Evolutionary conservation across 2,329 filamentous ascomycete genomes (phyloP), one percentile per base, ranked within the genome.

Genomic region (Escovopsis sp.): DNA sequence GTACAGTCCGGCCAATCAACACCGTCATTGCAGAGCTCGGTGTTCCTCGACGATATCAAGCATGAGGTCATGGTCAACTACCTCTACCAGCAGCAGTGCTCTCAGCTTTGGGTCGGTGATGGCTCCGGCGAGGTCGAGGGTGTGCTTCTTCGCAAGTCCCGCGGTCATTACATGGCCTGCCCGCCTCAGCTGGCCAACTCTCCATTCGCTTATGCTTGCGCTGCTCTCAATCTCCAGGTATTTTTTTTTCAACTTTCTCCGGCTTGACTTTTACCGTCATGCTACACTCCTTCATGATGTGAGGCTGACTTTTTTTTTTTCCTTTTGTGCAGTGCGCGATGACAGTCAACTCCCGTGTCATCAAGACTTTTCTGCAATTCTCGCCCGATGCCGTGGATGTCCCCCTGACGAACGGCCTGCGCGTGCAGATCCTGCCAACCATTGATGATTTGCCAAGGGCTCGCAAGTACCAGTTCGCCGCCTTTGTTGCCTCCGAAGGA

Each of bases 51-150:
- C 45, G 80, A 84, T 47, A 81, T 85, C 60, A 84, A 81, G 59
- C 79, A 85, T 53, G 82, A 87, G 58, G 79, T 87, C 46, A 87
- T 87, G 81, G 81, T 84, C 45, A 86, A 84, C 61, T 85, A 84
- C 57, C 66, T 88, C 24, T 85, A 85, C 59, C 82, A 87, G 58
- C 81, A 87, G 56, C 81, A 86, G 61, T 85, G 80, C 53, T 72
- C 74, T 11, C 73, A 76, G 46, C 68, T 85, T 30, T 87, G 83
- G 83, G 76, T 86, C 15, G 75, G 74, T 29, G 79, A 84, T 50
- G 74, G 72, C 31, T 77, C 70, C 39, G 79, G 79, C 11, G 73
- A 80, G 49, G 59, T 76, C 6, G 82, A 87, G 57, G 84, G 84
- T 48, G 81, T 86, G 25, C 61, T 88, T 15, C 63, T 88, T 38